Percentiles rank a stretch among this genome's conserved stretches.
Conservation (phyloP, 31 red algal species). For the Endocladia muricata region DNA sequence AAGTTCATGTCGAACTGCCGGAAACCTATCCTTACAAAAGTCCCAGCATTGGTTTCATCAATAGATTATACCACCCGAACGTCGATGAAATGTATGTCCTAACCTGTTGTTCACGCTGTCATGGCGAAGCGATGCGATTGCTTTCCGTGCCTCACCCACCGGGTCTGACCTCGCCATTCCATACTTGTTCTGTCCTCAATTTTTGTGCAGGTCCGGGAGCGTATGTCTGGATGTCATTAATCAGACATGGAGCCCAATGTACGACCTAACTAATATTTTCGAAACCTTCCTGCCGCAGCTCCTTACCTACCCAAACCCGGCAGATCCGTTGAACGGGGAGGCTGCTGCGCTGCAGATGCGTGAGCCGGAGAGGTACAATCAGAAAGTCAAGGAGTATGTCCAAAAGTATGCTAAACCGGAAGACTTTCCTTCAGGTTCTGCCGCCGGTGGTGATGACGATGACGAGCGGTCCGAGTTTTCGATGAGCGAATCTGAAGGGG, state of each 20-base stretch:
- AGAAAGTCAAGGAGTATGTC: constrained; percentile 89
- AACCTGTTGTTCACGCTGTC: too few relatives aligned
- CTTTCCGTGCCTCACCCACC: neutral
- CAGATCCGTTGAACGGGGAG: constrained; percentile 99
- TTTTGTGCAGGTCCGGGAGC: constrained; percentile 78
- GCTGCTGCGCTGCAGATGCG: constrained; percentile 98
- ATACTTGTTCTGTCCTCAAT: neutral
- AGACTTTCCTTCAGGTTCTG: constrained; percentile 66
- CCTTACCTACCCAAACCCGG: constrained; percentile 98
- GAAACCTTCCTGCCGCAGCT: constrained; percentile 99
- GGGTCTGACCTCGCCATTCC: neutral
- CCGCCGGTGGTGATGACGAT: constrained; percentile 54
- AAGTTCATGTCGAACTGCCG: constrained; percentile 97
- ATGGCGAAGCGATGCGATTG: too few relatives aligned
- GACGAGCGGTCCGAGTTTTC: constrained; percentile 59
- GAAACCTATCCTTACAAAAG: constrained; percentile 99
- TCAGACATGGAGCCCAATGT: constrained; percentile 99
- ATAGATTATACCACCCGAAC: constrained; percentile 98
- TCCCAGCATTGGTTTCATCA: constrained; percentile 97
- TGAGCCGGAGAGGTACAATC: constrained; percentile 87
- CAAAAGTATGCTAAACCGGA: constrained; percentile 87
- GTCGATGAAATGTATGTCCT: constrained; percentile 95
- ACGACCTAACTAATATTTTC: constrained; percentile 99
- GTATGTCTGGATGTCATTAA: constrained; percentile 99
- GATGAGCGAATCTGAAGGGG: constrained; percentile 70